Base-by-base conservation (phyloP, 106 monocot species). In the Phalaenopsis aphrodite region DNA sequence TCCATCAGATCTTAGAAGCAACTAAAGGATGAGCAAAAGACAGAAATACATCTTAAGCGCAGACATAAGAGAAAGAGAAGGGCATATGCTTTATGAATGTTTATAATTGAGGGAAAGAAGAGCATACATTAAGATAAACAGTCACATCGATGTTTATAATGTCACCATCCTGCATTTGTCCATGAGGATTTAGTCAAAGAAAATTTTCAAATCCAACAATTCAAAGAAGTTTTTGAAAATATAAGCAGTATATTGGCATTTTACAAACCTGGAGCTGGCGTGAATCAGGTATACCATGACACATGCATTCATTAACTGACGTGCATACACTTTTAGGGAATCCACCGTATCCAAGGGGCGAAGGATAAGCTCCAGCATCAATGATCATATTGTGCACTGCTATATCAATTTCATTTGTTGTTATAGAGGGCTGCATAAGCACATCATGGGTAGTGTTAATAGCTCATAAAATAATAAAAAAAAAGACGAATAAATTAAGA, bases 271-370 rank as follows among this genome's bases (percentile, higher is more conserved):
- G 92, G 56, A 98, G 79, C 78, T 90, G 93, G 45, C 90, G 89
- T 55, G 92, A 88, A 87, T 98, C 97, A 65, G 97, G 97, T 80
- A 98, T 89, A 30, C 97, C 97, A 82, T 98, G 92, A 76, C 94
- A 98, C 90, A 98, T 92, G 85, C 97, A 98, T 78, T 98, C 97
- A 90, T 98, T 98, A 5, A 98, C 92, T 68, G 92, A 98, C 72
- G 97, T 98, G 78, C 92, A 98, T 8, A 98, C 85, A 78, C 97
- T 94, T 81, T 98, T 98, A 30, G 94, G 97, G 85, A 92, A 98
- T 52, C 92, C 89, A 57, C 97, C 86, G 85, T 92, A 98, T 41
- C 97, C 97, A 83, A 98, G 90, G 46, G 90, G 92, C 19, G 94
- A 94, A 80, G 97, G 97, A 90, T 98, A 98, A 72, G 90, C 97